These are phyloP conservation scores for Geosmithia putterillii DNA, from an alignment of 2,329 filamentous ascomycete species.

Conservation along the genomic window DNA sequence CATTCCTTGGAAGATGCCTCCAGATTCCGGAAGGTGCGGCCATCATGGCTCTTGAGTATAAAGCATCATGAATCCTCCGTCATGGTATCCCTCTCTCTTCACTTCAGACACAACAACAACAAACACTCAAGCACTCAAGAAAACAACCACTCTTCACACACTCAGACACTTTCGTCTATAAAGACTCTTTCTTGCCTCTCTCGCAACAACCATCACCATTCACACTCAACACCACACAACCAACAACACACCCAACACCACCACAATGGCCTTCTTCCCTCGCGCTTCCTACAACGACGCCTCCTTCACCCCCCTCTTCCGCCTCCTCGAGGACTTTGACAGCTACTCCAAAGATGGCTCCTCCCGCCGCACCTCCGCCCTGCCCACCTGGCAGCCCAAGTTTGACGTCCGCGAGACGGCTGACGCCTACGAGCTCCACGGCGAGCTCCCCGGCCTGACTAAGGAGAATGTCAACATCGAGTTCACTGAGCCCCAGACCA, in stretches of 20 bases:
- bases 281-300: slow-evolving; percentile 34
- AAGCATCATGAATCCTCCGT: neutral
- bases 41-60: neutral
- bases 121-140: neutral
- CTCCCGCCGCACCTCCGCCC: slow-evolving; percentile 10
- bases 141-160: neutral
- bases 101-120: neutral
- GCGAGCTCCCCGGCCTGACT: slow-evolving; percentile 64
- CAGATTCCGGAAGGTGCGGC: neutral
- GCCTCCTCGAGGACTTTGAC: slow-evolving; percentile 52
- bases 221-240: slow-evolving; percentile 9
- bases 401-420: slow-evolving; percentile 67
- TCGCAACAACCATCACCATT: slow-evolving; percentile 10
- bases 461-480: slow-evolving; percentile 67
- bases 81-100: neutral
- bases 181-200: slow-evolving; percentile 9
- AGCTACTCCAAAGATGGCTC: slow-evolving; percentile 28
- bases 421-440: slow-evolving; percentile 61
- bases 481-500: slow-evolving; percentile 64
- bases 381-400: slow-evolving; percentile 56
- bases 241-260: slow-evolving; percentile 8
- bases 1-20: neutral
- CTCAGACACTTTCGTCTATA: neutral
- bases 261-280: slow-evolving; percentile 50
- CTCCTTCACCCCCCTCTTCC: slow-evolving; percentile 49